These are phyloP conservation scores for Pholiota microspora DNA, from an alignment of 768 basidiomycete genomes.

Conservation along the genomic window DNA sequence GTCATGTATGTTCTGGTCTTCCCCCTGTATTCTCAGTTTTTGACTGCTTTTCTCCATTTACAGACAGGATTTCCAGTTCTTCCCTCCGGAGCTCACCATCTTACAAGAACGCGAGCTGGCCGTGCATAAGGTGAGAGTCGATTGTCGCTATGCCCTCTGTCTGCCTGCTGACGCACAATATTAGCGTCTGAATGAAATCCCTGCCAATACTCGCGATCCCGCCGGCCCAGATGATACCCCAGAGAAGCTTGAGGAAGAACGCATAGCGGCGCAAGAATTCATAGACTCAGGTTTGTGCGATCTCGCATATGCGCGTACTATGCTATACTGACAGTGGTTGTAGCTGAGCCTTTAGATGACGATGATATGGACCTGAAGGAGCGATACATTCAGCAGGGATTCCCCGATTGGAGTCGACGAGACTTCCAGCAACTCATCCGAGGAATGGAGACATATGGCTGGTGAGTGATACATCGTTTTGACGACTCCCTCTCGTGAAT, in stretches of 20 bases:
- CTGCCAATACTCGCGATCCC: slow-evolving; percentile 62
- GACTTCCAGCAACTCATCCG: slow-evolving; percentile 92
- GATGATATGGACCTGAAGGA: slow-evolving; percentile 85
- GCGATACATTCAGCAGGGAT: slow-evolving; percentile 70
- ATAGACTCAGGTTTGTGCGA: slow-evolving; percentile 51
- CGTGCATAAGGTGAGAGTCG: slow-evolving; percentile 63
- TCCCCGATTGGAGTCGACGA: slow-evolving; percentile 87
- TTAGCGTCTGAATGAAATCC: slow-evolving; percentile 65
- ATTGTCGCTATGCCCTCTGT: neutral
- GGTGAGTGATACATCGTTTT: slow-evolving; percentile 41
- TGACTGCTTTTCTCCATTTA: neutral
- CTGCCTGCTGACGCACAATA: slow-evolving; percentile 31
- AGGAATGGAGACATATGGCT: slow-evolving; percentile 66
- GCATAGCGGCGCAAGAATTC: slow-evolving; percentile 73
- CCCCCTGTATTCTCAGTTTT: neutral
- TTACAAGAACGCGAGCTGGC: slow-evolving; percentile 87
- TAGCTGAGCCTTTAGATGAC: slow-evolving; percentile 89
- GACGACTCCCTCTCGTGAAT: neutral
- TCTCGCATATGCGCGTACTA: neutral
- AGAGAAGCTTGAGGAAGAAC: slow-evolving; percentile 83
- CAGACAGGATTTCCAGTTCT: slow-evolving; percentile 98
- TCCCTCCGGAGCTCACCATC: slow-evolving; percentile 73
- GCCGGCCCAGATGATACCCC: slow-evolving; percentile 72
- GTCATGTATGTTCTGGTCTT: slow-evolving; percentile 53
- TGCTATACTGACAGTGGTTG: neutral